phyloP scores from a whole-genome alignment of 2,329 filamentous ascomycete genomes.

The Epichloe typhina region DNA sequence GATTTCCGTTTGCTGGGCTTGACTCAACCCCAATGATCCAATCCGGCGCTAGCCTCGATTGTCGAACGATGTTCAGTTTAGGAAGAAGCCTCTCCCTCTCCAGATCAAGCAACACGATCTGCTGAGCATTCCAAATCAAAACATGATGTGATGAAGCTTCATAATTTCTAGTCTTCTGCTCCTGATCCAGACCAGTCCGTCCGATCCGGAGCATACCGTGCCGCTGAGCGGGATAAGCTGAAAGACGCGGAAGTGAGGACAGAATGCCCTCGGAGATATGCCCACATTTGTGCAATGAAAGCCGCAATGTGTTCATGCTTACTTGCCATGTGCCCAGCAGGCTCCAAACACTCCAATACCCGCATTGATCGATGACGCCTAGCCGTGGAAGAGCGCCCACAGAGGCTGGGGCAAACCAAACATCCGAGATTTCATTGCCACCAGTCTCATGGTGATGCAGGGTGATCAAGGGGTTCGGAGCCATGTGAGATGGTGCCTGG shows the following conservation, averaged over 20 bases:
- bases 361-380: slow-evolving; percentile 50
- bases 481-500: slow-evolving; percentile 35
- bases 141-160: slow-evolving; percentile 10
- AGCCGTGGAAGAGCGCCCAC: slow-evolving; percentile 42
- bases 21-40: slow-evolving; percentile 42
- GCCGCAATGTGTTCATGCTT: slow-evolving; percentile 20
- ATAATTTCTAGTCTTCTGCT: slow-evolving; percentile 1
- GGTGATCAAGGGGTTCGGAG: slow-evolving; percentile 39
- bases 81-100: slow-evolving; percentile 18
- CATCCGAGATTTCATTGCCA: slow-evolving; percentile 43
- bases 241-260: slow-evolving; percentile 17
- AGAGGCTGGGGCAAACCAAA: slow-evolving; percentile 46
- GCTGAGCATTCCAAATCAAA: slow-evolving; percentile 24
- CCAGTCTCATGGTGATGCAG: slow-evolving; percentile 41
- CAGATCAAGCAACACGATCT: slow-evolving; percentile 23
- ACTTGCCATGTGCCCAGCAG: slow-evolving; percentile 26
- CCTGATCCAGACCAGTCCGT: slow-evolving; percentile 9
- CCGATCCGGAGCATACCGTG: slow-evolving; percentile 33
- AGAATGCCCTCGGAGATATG: slow-evolving; percentile 29
- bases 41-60: slow-evolving; percentile 17
- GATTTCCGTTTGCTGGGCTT: slow-evolving; percentile 31
- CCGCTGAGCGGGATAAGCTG: slow-evolving; percentile 19
- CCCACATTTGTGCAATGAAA: slow-evolving; percentile 26
- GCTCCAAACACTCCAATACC: slow-evolving; percentile 58
- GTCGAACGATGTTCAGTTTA: slow-evolving; percentile 14